A percentile compares a stretch with the other conserved stretches of the same genome.
Evolutionary conservation across 805 yeast species (phyloP).

Genomic region (Isabelozyma pseudorhagii): DNA sequence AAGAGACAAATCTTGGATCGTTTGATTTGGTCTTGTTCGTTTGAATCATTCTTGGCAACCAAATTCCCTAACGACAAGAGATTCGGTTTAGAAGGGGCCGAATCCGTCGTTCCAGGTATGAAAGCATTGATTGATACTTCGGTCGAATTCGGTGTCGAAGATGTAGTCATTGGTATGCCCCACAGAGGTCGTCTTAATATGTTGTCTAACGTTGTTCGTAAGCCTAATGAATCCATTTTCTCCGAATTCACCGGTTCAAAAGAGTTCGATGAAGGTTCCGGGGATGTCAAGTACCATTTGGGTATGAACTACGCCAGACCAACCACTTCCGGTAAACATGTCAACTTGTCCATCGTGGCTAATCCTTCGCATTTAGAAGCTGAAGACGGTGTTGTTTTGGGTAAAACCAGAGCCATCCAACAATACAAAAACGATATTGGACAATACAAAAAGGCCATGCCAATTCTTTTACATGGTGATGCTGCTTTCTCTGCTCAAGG

Average conservation of each 20-base stretch:
- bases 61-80: slow-evolving; percentile 98
- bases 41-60: slow-evolving; percentile 88
- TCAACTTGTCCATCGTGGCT: slow-evolving; percentile 93
- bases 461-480: slow-evolving; percentile 95
- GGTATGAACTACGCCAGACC: slow-evolving; percentile 99
- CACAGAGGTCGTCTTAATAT: slow-evolving; percentile 99
- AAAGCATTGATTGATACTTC: slow-evolving; percentile 92
- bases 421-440: slow-evolving; percentile 88
- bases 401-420: slow-evolving; percentile 95
- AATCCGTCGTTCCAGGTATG: slow-evolving; percentile 93
- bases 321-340: slow-evolving; percentile 96
- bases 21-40: slow-evolving; percentile 92
- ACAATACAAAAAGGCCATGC: slow-evolving; percentile 79
- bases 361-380: slow-evolving; percentile 99
- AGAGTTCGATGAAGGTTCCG: slow-evolving; percentile 92
- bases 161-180: slow-evolving; percentile 98
- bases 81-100: slow-evolving; percentile 98
- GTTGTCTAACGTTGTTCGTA: slow-evolving; percentile 96
- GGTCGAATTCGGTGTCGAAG: slow-evolving; percentile 91
- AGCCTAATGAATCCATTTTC: slow-evolving; percentile 97
- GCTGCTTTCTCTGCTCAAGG: slow-evolving; percentile 99
- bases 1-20: slow-evolving; percentile 96
- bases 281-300: slow-evolving; percentile 98
- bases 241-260: slow-evolving; percentile 92
- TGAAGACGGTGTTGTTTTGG: slow-evolving; percentile 97